Evolutionary conservation across 805 yeast species (phyloP).

Genomic region (Candida cerambycidarum): DNA sequence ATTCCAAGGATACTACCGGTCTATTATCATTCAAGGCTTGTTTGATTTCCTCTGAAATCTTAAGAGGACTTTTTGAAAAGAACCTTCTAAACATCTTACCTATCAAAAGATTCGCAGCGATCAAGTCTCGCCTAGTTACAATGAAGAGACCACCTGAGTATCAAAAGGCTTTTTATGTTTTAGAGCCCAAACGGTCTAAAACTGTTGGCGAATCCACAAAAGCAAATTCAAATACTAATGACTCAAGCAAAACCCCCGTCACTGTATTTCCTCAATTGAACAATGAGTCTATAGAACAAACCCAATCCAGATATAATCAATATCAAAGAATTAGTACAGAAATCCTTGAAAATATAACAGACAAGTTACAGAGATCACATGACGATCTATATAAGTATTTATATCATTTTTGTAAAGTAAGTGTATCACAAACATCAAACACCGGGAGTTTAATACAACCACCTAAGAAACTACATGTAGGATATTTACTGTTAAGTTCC

Average conservation of each 20-base stretch:
- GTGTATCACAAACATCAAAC: not conserved
- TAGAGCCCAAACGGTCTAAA: slow-evolving; percentile 9
- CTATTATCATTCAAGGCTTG: slow-evolving; percentile 56
- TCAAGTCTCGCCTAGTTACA: no score
- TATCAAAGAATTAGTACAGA: not conserved
- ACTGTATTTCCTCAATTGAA: not conserved
- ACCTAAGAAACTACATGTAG: slow-evolving; percentile 25
- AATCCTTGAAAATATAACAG: not conserved
- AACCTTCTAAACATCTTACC: not conserved
- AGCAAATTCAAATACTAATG: no score
- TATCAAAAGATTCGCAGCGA: not conserved
- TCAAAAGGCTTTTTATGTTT: slow-evolving; percentile 36
- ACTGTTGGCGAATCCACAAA: no score
- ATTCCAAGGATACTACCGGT: slow-evolving; percentile 82
- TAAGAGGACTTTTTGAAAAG: slow-evolving; percentile 16
- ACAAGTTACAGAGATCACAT: slow-evolving; percentile 24
- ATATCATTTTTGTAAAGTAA: slow-evolving; percentile 20
- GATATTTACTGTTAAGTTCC: slow-evolving; percentile 37
- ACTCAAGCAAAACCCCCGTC: no score
- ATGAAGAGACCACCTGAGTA: slow-evolving; percentile 16
- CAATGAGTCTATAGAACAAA: not conserved
- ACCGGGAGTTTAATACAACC: slow-evolving; percentile 1
- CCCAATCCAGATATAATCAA: not conserved
- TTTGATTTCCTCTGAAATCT: slow-evolving; percentile 50
- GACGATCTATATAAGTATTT: slow-evolving; percentile 28